phyloP scores from a whole-genome alignment of 2,329 filamentous ascomycete species.

The Ophiobolus disseminans region DNA sequence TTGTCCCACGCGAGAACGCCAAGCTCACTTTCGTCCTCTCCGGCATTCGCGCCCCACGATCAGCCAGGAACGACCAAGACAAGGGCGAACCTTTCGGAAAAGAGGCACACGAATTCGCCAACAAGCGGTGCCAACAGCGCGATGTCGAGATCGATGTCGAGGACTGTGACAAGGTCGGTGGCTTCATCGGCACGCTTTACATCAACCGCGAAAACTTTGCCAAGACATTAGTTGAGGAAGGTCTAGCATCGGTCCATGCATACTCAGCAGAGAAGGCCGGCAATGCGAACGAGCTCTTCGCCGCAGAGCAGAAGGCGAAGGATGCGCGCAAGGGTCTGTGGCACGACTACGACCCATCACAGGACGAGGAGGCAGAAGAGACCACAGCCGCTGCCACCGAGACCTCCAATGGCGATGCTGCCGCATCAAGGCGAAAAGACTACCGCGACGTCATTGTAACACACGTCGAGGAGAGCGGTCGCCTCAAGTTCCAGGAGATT shows the following conservation, averaged over 20 bases:
- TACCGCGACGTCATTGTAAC: constrained; percentile 95
- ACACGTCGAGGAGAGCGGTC: constrained; percentile 81
- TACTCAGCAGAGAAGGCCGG: constrained; percentile 97
- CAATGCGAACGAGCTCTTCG: constrained; percentile 84
- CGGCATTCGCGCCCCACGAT: constrained; percentile 88
- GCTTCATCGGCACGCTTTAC: constrained; percentile 94
- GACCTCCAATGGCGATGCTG: constrained; percentile 59
- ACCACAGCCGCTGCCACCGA: constrained; percentile 55
- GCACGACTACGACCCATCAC: constrained; percentile 91
- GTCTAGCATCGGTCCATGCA: constrained; percentile 86
- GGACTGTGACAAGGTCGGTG: constrained; percentile 93
- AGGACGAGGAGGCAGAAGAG: constrained; percentile 70
- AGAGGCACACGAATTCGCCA: constrained; percentile 91
- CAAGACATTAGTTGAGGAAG: constrained; percentile 91
- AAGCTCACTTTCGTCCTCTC: constrained; percentile 95
- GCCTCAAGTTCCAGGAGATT: constrained; percentile 89
- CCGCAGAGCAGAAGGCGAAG: constrained; percentile 88
- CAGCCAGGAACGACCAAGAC: constrained; percentile 80
- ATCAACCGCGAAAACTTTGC: constrained; percentile 96
- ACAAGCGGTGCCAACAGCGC: constrained; percentile 86
- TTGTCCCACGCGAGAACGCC: constrained; percentile 89
- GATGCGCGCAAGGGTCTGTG: constrained; percentile 86
- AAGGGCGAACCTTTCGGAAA: constrained; percentile 92
- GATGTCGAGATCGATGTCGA: constrained; percentile 96
- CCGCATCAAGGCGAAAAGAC: constrained; percentile 75